A percentile compares a stretch with the other conserved stretches of the same genome.
These are phyloP conservation scores for Lactarius sanguifluus DNA, from an alignment of 768 basidiomycete species.

Conservation along the genomic window DNA sequence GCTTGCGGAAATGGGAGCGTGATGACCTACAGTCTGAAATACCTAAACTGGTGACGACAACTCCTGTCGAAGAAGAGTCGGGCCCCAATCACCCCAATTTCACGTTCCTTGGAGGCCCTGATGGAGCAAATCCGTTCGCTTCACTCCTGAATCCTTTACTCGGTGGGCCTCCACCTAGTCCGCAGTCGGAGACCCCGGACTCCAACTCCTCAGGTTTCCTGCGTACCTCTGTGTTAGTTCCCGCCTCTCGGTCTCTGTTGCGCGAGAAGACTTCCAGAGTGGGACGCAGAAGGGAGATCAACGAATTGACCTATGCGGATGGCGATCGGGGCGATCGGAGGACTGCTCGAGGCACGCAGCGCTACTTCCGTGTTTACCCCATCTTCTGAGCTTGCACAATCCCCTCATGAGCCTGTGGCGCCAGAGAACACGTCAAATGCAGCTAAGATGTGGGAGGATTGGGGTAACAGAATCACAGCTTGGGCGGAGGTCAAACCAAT, in stretches of 20 bases:
- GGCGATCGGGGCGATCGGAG: conserved; percentile 76
- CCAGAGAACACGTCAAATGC: conserved; percentile 32
- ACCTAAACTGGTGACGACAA: conserved; percentile 47
- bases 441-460: conserved; percentile 53
- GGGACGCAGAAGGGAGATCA: conserved; percentile 67
- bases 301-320: conserved; percentile 82
- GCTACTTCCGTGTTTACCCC: conserved; percentile 30
- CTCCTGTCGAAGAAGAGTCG: conserved; percentile 41
- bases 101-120: conserved; percentile 48
- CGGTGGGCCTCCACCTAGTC: conserved; percentile 25
- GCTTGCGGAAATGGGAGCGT: conserved; percentile 74
- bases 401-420: conserved; percentile 2
- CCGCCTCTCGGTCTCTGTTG: conserved; percentile 51
- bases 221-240: conserved; percentile 69
- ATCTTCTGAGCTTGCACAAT: background rate
- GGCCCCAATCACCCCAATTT: conserved; percentile 40
- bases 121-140: conserved; percentile 41
- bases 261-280: conserved; percentile 60
- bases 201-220: conserved; percentile 47
- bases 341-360: conserved; percentile 49
- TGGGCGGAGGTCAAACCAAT: conserved; percentile 72
- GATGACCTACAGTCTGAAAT: conserved; percentile 67
- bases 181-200: conserved; percentile 25
- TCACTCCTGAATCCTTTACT: conserved; percentile 35
- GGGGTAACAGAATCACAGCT: conserved; percentile 66